These are phyloP conservation scores for Fraxinus paxiana DNA, from an alignment of 305 asterid genomes.

Conservation along the genomic window DNA sequence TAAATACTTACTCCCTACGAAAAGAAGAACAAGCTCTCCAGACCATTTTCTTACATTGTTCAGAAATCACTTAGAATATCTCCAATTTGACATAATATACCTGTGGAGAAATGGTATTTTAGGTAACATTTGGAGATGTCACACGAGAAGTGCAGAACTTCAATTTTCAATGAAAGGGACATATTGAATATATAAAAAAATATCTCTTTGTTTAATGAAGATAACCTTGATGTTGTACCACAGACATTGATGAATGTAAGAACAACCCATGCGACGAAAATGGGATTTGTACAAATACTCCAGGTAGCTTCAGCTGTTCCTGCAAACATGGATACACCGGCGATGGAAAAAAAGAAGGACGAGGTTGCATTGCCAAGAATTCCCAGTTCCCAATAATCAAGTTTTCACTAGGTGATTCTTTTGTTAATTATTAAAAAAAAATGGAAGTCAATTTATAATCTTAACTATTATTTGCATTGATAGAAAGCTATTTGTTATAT, in stretches of 20 bases:
- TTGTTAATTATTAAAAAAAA: not conserved
- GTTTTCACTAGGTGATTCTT: conserved; percentile 26
- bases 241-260: conserved; percentile 35
- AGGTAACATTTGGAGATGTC: no score
- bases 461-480: not conserved
- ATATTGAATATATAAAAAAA: not conserved
- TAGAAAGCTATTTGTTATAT: not conserved
- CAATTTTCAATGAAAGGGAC: not conserved
- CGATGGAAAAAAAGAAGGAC: conserved; percentile 26
- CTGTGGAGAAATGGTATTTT: no score
- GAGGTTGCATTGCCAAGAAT: conserved; percentile 24
- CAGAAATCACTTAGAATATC: no score
- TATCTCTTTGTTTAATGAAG: not conserved
- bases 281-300: conserved; percentile 24
- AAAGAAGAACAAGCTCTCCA: no score
- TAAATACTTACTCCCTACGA: no score
- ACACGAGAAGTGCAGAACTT: no score
- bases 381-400: conserved; percentile 27
- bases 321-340: conserved; percentile 35
- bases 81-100: no score
- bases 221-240: not conserved
- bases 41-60: no score
- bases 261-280: conserved; percentile 18
- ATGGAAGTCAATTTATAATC: not conserved
- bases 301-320: conserved; percentile 30